phyloP scores from a whole-genome alignment of 257 asterid genomes.

The Ilex asprella region DNA sequence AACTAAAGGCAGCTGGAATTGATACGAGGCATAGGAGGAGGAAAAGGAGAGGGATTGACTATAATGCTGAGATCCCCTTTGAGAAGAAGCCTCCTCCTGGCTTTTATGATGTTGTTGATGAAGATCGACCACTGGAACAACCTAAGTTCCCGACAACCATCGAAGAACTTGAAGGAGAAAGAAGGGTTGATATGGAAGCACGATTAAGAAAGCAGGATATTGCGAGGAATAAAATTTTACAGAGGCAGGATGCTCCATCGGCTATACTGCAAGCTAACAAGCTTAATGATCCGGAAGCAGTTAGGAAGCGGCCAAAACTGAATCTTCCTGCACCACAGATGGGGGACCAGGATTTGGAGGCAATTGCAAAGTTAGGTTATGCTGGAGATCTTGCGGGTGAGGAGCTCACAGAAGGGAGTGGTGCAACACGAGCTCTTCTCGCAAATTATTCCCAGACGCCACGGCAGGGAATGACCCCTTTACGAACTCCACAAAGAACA shows the following conservation, averaged over 20 bases:
- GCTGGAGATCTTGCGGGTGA: constrained; percentile 90
- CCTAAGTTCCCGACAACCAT: constrained; percentile 91
- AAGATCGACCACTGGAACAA: constrained; percentile 69
- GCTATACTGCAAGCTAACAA: constrained; percentile 91
- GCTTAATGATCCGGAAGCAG: constrained; percentile 94
- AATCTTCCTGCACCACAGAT: constrained; percentile 97
- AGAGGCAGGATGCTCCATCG: constrained; percentile 96
- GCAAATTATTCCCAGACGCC: constrained; percentile 90
- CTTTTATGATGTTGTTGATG: constrained; percentile 78
- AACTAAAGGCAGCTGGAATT: constrained; percentile 94
- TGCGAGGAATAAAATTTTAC: constrained; percentile 82
- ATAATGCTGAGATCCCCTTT: constrained; percentile 91
- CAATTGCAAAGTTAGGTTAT: constrained; percentile 89
- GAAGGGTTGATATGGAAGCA: constrained; percentile 87
- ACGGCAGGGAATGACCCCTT: constrained; percentile 83
- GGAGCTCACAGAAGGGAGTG: constrained; percentile 83
- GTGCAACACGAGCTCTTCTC: constrained; percentile 88
- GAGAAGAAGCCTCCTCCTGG: constrained; percentile 99
- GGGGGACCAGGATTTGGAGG: constrained; percentile 95
- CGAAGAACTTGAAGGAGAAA: constrained; percentile 97
- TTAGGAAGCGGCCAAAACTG: constrained; percentile 70
- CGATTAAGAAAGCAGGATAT: constrained; percentile 89
- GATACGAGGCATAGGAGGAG: constrained; percentile 67
- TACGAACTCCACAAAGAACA: constrained; percentile 88
- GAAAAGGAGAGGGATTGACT: constrained; percentile 93